Conservation (phyloP, 768 basidiomycete species). For the Trametes meyenii region DNA sequence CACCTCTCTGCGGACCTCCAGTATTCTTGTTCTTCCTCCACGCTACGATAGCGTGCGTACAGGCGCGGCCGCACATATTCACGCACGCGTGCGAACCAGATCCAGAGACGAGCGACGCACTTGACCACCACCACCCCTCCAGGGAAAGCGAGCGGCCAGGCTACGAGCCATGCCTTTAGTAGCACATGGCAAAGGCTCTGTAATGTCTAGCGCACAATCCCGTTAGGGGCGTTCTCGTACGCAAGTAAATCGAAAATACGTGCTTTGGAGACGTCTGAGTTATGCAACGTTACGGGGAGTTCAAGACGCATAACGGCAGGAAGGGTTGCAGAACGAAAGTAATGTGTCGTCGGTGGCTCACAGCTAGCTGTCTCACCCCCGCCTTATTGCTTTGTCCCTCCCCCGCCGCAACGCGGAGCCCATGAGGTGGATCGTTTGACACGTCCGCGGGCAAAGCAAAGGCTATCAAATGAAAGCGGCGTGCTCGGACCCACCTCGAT, state of each 20-base stretch:
- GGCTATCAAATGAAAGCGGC: slow-evolving; percentile 1
- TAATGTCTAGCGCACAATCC: not conserved
- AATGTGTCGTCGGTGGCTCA: not conserved
- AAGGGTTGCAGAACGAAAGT: not conserved
- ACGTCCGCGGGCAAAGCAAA: not conserved
- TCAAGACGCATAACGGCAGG: slow-evolving; percentile 1
- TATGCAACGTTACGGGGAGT: not conserved
- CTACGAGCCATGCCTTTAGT: slow-evolving; percentile 10
- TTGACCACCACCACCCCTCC: slow-evolving; percentile 6
- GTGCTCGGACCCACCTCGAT: not conserved
- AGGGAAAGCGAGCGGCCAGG: slow-evolving; percentile 17
- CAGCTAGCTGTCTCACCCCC: too few relatives aligned
- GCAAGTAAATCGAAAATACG: not conserved
- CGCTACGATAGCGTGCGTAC: slow-evolving; percentile 10
- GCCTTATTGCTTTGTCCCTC: too few relatives aligned
- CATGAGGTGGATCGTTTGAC: not conserved
- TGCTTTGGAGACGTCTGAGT: not conserved
- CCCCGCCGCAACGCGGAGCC: not conserved
- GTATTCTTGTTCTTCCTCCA: slow-evolving; percentile 22
- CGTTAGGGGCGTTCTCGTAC: not conserved
- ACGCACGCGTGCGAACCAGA: not conserved
- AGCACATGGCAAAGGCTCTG: not conserved
- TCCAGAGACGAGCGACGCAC: slow-evolving; percentile 1
- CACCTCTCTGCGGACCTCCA: slow-evolving; percentile 20
- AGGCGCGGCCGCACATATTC: not conserved